phyloP scores from a whole-genome alignment of 2,329 filamentous ascomycete species.

The Paraconiothyrium brasiliense region DNA sequence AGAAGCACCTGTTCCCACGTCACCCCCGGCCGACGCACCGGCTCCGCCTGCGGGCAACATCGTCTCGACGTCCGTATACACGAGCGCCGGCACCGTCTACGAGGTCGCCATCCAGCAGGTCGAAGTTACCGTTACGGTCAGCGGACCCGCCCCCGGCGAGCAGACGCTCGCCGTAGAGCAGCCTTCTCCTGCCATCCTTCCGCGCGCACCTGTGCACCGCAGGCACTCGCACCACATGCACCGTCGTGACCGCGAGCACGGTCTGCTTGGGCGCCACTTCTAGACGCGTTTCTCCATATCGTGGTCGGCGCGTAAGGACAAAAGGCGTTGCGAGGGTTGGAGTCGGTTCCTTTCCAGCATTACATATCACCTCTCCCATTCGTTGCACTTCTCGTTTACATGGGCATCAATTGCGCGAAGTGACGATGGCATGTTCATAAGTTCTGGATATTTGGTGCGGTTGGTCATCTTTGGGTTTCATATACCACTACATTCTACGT shows the following conservation, averaged over 20 bases:
- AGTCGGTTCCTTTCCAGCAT: slow-evolving; percentile 1
- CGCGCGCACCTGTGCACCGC: slow-evolving; percentile 25
- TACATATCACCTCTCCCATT: slow-evolving; percentile 3
- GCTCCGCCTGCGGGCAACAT: slow-evolving; percentile 28
- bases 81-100: slow-evolving; percentile 54
- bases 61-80: slow-evolving; percentile 54
- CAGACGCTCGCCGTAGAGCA: slow-evolving; percentile 7
- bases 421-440: slow-evolving; percentile 9
- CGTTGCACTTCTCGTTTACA: not conserved
- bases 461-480: not conserved
- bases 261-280: slow-evolving; percentile 24
- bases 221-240: slow-evolving; percentile 40
- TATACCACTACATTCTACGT: slow-evolving; percentile 1
- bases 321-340: not conserved
- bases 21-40: slow-evolving; percentile 28
- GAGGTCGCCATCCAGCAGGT: slow-evolving; percentile 57
- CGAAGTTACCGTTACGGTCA: slow-evolving; percentile 53
- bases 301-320: not conserved
- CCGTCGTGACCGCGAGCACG: slow-evolving; percentile 39
- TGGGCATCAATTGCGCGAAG: not conserved
- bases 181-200: slow-evolving; percentile 23
- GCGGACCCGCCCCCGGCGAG: slow-evolving; percentile 21
- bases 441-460: not conserved
- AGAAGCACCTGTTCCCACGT: slow-evolving; percentile 36
- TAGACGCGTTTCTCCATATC: slow-evolving; percentile 12